phyloP scores from a whole-genome alignment of 2,329 filamentous ascomycete genomes.

The Dactylellina sp. region DNA sequence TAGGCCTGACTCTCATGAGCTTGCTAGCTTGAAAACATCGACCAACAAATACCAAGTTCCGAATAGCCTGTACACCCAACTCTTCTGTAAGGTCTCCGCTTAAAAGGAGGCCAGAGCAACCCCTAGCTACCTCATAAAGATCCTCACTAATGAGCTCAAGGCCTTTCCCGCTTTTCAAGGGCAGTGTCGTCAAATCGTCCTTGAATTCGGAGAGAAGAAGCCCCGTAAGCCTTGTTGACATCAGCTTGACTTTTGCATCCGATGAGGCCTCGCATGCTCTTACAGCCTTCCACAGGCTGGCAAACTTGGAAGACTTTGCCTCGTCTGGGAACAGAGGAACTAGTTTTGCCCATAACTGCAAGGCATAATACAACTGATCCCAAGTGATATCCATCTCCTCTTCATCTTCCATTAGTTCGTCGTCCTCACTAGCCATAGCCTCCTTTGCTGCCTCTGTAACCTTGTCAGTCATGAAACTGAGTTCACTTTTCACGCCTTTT shows the following conservation, averaged over 20 bases:
- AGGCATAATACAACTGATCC: constrained; percentile 78
- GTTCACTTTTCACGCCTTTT: constrained; percentile 25
- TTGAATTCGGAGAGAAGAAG: constrained; percentile 85
- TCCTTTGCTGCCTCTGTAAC: constrained; percentile 43
- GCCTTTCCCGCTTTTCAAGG: constrained; percentile 77
- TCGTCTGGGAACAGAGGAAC: constrained; percentile 74
- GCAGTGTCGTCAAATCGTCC: constrained; percentile 71
- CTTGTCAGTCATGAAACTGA: constrained; percentile 42
- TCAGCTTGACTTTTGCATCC: constrained; percentile 79
- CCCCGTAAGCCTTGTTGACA: constrained; percentile 78
- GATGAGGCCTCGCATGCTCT: constrained; percentile 77
- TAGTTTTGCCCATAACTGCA: constrained; percentile 77
- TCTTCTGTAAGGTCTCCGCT: constrained; percentile 75
- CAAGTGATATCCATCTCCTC: constrained; percentile 69
- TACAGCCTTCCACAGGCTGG: constrained; percentile 77
- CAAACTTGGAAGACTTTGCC: constrained; percentile 72
- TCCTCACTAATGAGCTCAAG: constrained; percentile 74
- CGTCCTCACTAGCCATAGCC: constrained; percentile 62
- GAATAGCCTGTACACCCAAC: constrained; percentile 81
- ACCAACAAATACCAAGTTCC: constrained; percentile 85
- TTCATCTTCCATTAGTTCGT: constrained; percentile 64
- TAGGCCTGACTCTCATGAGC: constrained; percentile 63
- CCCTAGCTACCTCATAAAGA: constrained; percentile 71
- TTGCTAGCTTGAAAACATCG: constrained; percentile 73
- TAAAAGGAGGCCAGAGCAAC: constrained; percentile 72